Conservation (phyloP, 2,329 filamentous ascomycete species). For the Curvularia eragrostidis region DNA sequence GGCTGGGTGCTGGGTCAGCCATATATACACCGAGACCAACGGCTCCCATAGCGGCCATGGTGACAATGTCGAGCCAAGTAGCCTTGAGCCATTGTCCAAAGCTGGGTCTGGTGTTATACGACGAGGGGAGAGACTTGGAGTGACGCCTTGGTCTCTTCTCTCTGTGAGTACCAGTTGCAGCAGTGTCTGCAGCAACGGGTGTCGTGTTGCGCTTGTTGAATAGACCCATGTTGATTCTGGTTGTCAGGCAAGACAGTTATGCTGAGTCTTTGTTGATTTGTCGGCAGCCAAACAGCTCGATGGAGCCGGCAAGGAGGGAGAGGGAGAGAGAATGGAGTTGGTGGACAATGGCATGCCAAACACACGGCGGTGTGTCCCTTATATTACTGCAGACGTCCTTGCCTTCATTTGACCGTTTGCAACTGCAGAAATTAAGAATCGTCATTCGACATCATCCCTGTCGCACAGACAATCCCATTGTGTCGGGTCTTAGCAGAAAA, state of each 20-base stretch:
- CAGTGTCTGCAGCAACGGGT: slow-evolving; percentile 46
- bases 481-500: background rate
- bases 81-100: slow-evolving; percentile 75
- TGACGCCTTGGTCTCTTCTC: slow-evolving; percentile 31
- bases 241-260: slow-evolving; percentile 1
- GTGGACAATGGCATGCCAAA: background rate
- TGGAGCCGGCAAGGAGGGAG: background rate
- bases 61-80: slow-evolving; percentile 71
- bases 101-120: slow-evolving; percentile 54
- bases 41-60: slow-evolving; percentile 70
- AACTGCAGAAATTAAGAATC: too few species aligned
- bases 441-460: background rate
- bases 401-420: background rate
- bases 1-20: slow-evolving; percentile 68
- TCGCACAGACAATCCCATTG: background rate
- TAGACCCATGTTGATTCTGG: slow-evolving; percentile 44
- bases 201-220: slow-evolving; percentile 47
- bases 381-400: background rate
- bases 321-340: background rate
- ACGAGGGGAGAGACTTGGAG: slow-evolving; percentile 22
- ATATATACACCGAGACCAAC: slow-evolving; percentile 72
- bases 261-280: background rate
- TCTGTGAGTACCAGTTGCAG: slow-evolving; percentile 40
- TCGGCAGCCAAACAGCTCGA: background rate
- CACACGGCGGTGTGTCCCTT: background rate